phyloP scores from a whole-genome alignment of 2,329 filamentous ascomycete genomes.

The Magnaporthiopsis rhizophila region DNA sequence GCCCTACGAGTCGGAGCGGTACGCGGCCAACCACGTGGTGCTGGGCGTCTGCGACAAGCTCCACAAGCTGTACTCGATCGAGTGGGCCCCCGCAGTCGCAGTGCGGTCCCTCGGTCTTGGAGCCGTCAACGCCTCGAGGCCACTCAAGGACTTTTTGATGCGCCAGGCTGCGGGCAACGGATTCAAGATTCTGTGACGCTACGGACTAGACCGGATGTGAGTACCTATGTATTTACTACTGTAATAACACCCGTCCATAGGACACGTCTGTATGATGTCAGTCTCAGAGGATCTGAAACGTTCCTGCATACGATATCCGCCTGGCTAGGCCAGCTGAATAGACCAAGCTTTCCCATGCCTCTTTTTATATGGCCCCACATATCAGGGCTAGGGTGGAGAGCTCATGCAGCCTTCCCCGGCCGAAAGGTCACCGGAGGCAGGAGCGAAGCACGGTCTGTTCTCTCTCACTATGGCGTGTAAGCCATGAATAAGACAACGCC shows the following conservation, averaged over 20 bases:
- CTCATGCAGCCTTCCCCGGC: too few relatives aligned
- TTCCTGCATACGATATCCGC: too few relatives aligned
- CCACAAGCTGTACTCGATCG: conserved; percentile 83
- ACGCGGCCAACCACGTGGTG: conserved; percentile 71
- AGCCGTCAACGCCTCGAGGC: conserved; percentile 65
- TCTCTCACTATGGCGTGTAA: too few relatives aligned
- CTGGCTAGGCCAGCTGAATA: too few relatives aligned
- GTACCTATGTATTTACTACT: background rate
- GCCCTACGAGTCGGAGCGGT: conserved; percentile 72
- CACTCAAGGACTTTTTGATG: conserved; percentile 84
- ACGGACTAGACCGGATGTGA: background rate
- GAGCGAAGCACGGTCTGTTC: too few relatives aligned
- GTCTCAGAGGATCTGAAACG: too few relatives aligned
- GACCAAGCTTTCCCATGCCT: too few relatives aligned
- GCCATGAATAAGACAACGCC: background rate
- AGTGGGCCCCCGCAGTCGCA: conserved; percentile 70
- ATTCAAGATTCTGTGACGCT: conserved; percentile 30
- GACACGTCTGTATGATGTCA: background rate
- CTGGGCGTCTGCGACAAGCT: conserved; percentile 80
- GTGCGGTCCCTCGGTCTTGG: conserved; percentile 69
- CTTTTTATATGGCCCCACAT: too few relatives aligned
- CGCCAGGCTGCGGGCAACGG: conserved; percentile 54
- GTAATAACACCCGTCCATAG: background rate
- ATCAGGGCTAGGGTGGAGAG: too few relatives aligned
- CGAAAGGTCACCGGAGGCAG: too few relatives aligned